phyloP scores from a whole-genome alignment of 805 yeast species.

The Komagataella pseudopastoris region DNA sequence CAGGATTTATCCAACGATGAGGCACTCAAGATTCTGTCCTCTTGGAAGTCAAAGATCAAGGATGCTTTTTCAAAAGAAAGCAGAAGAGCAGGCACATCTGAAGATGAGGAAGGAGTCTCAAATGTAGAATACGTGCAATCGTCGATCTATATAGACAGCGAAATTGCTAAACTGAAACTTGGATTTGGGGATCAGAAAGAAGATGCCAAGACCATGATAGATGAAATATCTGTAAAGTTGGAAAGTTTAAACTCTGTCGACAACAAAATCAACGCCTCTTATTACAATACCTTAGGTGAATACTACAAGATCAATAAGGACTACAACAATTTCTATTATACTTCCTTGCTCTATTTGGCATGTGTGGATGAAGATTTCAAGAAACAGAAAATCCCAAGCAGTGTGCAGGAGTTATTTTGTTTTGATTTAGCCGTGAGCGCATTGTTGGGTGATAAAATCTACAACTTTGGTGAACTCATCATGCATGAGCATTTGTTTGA shows the following conservation, averaged over 20 bases:
- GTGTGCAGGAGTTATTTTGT: constrained; percentile 25
- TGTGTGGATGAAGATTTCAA: constrained; percentile 34
- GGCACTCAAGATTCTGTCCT: constrained; percentile 16
- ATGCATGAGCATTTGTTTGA: constrained; percentile 67
- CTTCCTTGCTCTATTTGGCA: constrained; percentile 70
- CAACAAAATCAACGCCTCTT: constrained; percentile 65
- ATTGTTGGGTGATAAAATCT: constrained; percentile 78
- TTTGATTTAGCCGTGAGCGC: constrained; percentile 80
- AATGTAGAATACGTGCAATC: constrained; percentile 31
- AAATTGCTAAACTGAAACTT: constrained; percentile 56
- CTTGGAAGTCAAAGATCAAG: constrained; percentile 24
- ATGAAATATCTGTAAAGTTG: constrained; percentile 40
- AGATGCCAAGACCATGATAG: constrained; percentile 57
- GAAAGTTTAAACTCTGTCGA: constrained; percentile 45
- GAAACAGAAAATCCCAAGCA: constrained; percentile 22
- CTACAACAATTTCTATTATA: constrained; percentile 70
- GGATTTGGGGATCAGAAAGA: constrained; percentile 23
- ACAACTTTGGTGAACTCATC: constrained; percentile 90
- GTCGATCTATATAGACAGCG: constrained; percentile 43
- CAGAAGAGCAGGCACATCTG: constrained; percentile 6
- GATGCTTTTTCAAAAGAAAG: constrained; percentile 18
- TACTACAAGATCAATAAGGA: constrained; percentile 64
- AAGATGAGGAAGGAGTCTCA: constrained; percentile 17
- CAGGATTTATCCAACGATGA: constrained; percentile 27
- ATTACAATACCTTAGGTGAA: constrained; percentile 67